A percentile compares a stretch with the other conserved stretches of the same genome.
Evolutionary conservation across 768 basidiomycete genomes (phyloP).

Genomic region (Baorangia bicolor): DNA sequence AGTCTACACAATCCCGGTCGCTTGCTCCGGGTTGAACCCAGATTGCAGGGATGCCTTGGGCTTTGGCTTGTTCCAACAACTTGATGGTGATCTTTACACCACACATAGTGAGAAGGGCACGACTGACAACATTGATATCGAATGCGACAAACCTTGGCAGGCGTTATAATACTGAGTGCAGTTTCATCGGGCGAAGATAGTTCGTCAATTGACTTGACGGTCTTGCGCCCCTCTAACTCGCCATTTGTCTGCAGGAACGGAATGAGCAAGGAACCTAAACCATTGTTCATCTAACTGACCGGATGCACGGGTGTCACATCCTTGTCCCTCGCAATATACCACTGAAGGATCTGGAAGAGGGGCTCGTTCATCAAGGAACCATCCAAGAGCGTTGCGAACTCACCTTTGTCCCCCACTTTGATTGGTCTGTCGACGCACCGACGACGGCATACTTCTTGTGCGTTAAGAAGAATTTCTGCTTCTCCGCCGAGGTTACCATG

Average conservation of each 20-base stretch:
- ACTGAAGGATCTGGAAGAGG: slow-evolving; percentile 61
- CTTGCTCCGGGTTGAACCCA: slow-evolving; percentile 93
- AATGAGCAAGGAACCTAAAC: neutral
- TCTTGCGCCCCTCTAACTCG: slow-evolving; percentile 64
- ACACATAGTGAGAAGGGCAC: neutral
- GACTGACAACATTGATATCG: neutral
- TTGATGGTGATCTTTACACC: slow-evolving; percentile 63
- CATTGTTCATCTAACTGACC: slow-evolving; percentile 38
- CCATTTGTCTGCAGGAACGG: slow-evolving; percentile 54
- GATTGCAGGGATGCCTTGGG: slow-evolving; percentile 67
- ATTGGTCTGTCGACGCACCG: slow-evolving; percentile 77
- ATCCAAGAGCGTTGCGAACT: neutral
- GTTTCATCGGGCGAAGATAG: slow-evolving; percentile 63
- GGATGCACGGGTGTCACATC: slow-evolving; percentile 74
- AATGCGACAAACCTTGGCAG: slow-evolving; percentile 51
- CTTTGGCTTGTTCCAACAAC: slow-evolving; percentile 64
- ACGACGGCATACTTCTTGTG: slow-evolving; percentile 72
- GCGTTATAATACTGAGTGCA: slow-evolving; percentile 77
- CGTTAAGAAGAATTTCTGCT: slow-evolving; percentile 55
- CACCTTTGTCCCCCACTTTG: slow-evolving; percentile 79
- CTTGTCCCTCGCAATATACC: slow-evolving; percentile 64
- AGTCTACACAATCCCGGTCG: slow-evolving; percentile 59
- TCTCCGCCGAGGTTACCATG: slow-evolving; percentile 39
- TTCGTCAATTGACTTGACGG: slow-evolving; percentile 53
- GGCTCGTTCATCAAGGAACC: neutral